phyloP scores from a whole-genome alignment of 768 basidiomycete species.

The Mycena amicta region DNA sequence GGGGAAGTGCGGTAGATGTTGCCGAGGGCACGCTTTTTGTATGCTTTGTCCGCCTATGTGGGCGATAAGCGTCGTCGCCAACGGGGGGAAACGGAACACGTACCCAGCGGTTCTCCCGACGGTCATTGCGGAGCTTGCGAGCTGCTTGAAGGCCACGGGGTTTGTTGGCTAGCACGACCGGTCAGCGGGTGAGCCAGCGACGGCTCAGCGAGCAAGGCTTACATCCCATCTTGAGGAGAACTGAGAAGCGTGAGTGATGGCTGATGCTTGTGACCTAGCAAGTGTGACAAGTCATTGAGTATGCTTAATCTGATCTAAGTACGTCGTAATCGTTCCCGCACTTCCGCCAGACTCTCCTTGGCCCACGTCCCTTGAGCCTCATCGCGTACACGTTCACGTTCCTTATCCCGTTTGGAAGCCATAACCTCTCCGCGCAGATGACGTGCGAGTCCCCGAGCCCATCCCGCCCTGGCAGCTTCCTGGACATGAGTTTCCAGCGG shows the following conservation, averaged over 20 bases:
- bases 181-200: conserved; percentile 17
- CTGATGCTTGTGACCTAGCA: too few relatives aligned
- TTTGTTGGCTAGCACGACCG: conserved; percentile 78
- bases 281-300: not conserved
- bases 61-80: conserved; percentile 9
- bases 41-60: conserved; percentile 89
- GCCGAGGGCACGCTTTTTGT: conserved; percentile 99
- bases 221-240: conserved; percentile 74
- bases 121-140: conserved; percentile 93
- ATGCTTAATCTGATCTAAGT: not conserved
- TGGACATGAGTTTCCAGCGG: too few relatives aligned
- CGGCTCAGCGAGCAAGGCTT: conserved; percentile 41
- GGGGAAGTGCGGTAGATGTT: conserved; percentile 99
- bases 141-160: conserved; percentile 98
- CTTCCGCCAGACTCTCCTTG: not conserved
- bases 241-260: too few relatives aligned
- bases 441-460: not conserved
- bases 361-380: not conserved
- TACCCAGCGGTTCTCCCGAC: conserved; percentile 97
- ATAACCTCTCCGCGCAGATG: not conserved
- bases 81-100: conserved; percentile 30
- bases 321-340: not conserved
- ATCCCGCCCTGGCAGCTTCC: not conserved
- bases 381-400: not conserved
- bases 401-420: not conserved